Evolutionary conservation across 1,284 basidiomycete genomes (phyloP).

Genomic region (Cryptococcus sp.): DNA sequence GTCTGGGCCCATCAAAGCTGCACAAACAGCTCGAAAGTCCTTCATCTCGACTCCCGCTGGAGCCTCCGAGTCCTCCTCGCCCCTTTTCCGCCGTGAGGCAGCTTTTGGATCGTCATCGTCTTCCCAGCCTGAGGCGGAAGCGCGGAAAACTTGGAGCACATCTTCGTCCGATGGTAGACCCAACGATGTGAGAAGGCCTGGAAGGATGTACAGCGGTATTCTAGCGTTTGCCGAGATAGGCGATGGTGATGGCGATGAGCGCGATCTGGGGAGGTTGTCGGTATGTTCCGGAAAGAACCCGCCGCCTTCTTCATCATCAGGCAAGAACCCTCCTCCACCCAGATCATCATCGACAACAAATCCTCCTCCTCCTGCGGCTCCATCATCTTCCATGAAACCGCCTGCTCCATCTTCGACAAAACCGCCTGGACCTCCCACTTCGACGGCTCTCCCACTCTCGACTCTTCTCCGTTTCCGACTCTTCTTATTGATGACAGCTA

Average conservation of each 20-base stretch:
- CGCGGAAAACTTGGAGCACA: conserved; percentile 47
- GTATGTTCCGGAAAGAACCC: conserved; percentile 8
- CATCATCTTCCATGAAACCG: conserved; percentile 29
- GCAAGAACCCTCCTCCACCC: conserved; percentile 13
- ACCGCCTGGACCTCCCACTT: conserved; percentile 8
- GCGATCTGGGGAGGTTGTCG: background rate
- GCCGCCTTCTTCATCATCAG: conserved; percentile 8
- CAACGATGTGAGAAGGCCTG: conserved; percentile 37
- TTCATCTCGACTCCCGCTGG: conserved; percentile 27
- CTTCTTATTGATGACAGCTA: conserved; percentile 7
- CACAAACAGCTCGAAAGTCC: conserved; percentile 34
- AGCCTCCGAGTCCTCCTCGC: conserved; percentile 9
- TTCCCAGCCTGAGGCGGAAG: conserved; percentile 47
- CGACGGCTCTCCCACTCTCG: conserved; percentile 2
- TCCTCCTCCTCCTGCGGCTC: conserved; percentile 15
- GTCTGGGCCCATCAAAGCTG: conserved; percentile 47
- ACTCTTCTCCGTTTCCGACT: conserved; percentile 24
- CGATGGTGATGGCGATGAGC: background rate
- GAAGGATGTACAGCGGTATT: conserved; percentile 40
- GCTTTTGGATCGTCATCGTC: conserved; percentile 16
- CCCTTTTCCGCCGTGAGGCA: background rate
- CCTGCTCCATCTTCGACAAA: conserved; percentile 19
- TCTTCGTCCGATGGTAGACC: conserved; percentile 50
- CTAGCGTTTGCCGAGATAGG: conserved; percentile 8
- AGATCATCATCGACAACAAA: conserved; percentile 14